Conservation (phyloP, 345 rosid genomes). For the Melaleuca alternifolia region DNA sequence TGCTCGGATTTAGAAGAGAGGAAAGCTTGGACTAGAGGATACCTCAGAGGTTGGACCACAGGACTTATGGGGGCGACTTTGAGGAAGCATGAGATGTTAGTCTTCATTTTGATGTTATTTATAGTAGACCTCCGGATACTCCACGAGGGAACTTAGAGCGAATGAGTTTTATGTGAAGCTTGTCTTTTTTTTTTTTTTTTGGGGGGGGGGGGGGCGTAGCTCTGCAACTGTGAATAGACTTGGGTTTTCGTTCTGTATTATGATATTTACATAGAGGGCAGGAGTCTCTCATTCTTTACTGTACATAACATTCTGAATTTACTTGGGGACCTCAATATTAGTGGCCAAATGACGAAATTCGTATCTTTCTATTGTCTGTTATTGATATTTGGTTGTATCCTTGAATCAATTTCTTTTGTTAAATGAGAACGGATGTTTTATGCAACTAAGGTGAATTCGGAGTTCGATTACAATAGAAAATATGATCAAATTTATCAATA, state of each 20-base stretch:
- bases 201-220: neutral
- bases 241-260: neutral
- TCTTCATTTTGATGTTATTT: constrained; percentile 82
- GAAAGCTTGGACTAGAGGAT: constrained; percentile 27
- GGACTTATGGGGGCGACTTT: constrained; percentile 36
- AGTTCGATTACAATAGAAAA: no score
- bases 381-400: no score
- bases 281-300: neutral
- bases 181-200: no score
- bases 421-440: no score
- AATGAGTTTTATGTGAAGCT: constrained; percentile 7
- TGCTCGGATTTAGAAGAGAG: constrained; percentile 36
- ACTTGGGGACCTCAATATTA: no score
- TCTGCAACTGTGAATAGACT: neutral
- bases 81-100: constrained; percentile 39
- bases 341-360: no score
- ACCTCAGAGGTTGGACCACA: constrained; percentile 24
- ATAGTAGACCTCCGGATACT: constrained; percentile 53
- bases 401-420: no score
- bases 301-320: neutral
- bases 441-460: no score
- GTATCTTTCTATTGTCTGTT: no score
- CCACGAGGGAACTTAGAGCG: constrained; percentile 13
- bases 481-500: no score
- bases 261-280: neutral